A percentile compares a stretch with the other conserved stretches of the same genome.
Evolutionary conservation across 192 early-diverging fungal species (phyloP).

Genomic region (Coemansia sp.): DNA sequence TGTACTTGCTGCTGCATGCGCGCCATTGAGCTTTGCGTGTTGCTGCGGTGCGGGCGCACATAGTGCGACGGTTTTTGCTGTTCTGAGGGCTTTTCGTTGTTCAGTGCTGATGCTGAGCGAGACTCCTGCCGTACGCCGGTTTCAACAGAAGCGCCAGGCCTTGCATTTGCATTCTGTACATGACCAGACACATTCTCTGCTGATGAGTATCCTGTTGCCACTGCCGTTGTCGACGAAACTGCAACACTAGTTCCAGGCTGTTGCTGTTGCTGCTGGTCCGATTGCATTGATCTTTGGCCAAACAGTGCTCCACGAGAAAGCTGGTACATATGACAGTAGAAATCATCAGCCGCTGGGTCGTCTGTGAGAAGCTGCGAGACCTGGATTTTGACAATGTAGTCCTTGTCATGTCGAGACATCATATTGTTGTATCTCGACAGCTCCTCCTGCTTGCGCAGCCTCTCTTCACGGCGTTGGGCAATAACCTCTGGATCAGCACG

Average conservation of each 20-base stretch:
- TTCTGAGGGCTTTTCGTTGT: conserved; percentile 10
- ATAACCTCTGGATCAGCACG: conserved; percentile 28
- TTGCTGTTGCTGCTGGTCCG: conserved; percentile 10
- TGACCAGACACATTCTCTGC: neutral
- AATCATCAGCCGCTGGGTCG: conserved; percentile 92
- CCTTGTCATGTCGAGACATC: conserved; percentile 95
- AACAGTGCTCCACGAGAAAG: conserved; percentile 58
- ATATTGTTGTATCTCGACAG: conserved; percentile 82
- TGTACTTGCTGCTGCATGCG: conserved; percentile 95
- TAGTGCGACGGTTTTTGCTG: conserved; percentile 11
- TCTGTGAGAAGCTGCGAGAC: conserved; percentile 91
- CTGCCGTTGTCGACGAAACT: neutral
- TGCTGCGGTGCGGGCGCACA: conserved; percentile 26
- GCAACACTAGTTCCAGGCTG: neutral
- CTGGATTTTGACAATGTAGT: conserved; percentile 91
- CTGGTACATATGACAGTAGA: conserved; percentile 93
- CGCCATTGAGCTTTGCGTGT: conserved; percentile 59
- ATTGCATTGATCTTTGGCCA: conserved; percentile 6
- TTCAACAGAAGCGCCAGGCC: conserved; percentile 15
- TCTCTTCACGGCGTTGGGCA: conserved; percentile 27
- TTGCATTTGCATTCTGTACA: neutral
- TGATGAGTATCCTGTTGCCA: neutral
- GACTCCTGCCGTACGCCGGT: conserved; percentile 11
- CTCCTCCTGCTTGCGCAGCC: conserved; percentile 37
- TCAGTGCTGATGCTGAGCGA: conserved; percentile 21